Conservation (phyloP, 805 yeast species). For the Komagataella pseudopastoris region DNA sequence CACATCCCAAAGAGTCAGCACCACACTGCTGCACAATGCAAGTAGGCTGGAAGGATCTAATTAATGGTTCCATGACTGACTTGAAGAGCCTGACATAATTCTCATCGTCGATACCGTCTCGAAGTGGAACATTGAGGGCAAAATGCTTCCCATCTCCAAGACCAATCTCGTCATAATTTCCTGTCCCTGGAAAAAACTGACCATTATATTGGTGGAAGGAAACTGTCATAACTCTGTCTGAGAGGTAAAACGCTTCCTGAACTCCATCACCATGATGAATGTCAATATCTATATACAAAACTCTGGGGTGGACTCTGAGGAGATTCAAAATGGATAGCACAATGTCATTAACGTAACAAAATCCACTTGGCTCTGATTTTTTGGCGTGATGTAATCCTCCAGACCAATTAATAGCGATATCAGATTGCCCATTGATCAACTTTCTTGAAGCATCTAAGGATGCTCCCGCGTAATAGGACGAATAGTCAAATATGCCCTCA, state of each 20-base stretch:
- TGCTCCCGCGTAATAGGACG: slow-evolving; percentile 84
- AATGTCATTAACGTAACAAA: slow-evolving; percentile 90
- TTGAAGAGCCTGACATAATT: slow-evolving; percentile 65
- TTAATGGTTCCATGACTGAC: slow-evolving; percentile 80
- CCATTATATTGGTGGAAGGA: slow-evolving; percentile 91
- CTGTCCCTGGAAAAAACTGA: slow-evolving; percentile 95
- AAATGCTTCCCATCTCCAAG: slow-evolving; percentile 81
- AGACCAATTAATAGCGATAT: slow-evolving; percentile 91
- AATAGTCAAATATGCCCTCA: slow-evolving; percentile 89
- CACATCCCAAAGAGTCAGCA: slow-evolving; percentile 90
- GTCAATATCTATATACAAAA: slow-evolving; percentile 86
- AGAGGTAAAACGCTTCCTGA: slow-evolving; percentile 89
- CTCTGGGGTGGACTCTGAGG: slow-evolving; percentile 81
- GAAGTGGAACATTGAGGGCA: slow-evolving; percentile 80
- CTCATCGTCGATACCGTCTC: slow-evolving; percentile 94
- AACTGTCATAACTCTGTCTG: slow-evolving; percentile 94
- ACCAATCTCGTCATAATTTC: slow-evolving; percentile 81
- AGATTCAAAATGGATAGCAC: slow-evolving; percentile 80
- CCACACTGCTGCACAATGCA: slow-evolving; percentile 95
- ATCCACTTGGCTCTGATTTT: slow-evolving; percentile 87
- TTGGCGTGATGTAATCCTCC: slow-evolving; percentile 97
- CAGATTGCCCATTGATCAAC: slow-evolving; percentile 74
- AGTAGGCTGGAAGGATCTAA: slow-evolving; percentile 84
- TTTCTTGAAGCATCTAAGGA: slow-evolving; percentile 87
- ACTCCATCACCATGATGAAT: slow-evolving; percentile 98